Evolutionary conservation across 2,329 filamentous ascomycete species (phyloP).

Genomic region (Exophiala bonariae): DNA sequence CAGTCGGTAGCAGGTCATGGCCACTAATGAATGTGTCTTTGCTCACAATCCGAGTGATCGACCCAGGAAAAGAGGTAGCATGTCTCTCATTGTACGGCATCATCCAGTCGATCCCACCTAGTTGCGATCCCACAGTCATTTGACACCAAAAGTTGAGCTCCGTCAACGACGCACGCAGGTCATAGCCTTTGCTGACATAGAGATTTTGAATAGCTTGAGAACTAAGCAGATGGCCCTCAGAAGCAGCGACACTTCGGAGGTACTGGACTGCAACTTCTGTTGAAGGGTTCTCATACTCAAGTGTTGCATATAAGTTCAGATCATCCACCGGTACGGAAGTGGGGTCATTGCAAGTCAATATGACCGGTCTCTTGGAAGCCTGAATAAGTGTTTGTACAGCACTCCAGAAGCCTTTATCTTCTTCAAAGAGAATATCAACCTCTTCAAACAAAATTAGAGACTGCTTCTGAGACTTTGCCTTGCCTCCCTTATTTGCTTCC

Average conservation of each 20-base stretch:
- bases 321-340: constrained; percentile 71
- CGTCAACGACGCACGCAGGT: constrained; percentile 77
- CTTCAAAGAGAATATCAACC: constrained; percentile 88
- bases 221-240: constrained; percentile 79
- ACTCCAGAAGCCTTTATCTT: constrained; percentile 93
- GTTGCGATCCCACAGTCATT: constrained; percentile 86
- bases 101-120: constrained; percentile 90
- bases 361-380: constrained; percentile 85
- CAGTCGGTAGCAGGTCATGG: constrained; percentile 63
- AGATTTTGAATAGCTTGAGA: constrained; percentile 68
- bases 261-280: constrained; percentile 73
- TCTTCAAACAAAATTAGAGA: constrained; percentile 93
- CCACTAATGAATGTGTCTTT: constrained; percentile 72
- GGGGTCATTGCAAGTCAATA: constrained; percentile 95
- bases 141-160: constrained; percentile 98
- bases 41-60: constrained; percentile 72
- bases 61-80: constrained; percentile 63
- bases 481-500: constrained; percentile 15
- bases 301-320: constrained; percentile 79
- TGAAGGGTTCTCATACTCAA: constrained; percentile 71
- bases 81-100: constrained; percentile 71
- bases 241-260: constrained; percentile 77
- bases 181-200: constrained; percentile 67
- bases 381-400: constrained; percentile 75
- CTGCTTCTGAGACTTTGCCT: constrained; percentile 69